A percentile compares a stretch with the other conserved stretches of the same genome.
Evolutionary conservation across 2,329 filamentous ascomycete genomes (phyloP).

Genomic region (Trichoderma koningii): DNA sequence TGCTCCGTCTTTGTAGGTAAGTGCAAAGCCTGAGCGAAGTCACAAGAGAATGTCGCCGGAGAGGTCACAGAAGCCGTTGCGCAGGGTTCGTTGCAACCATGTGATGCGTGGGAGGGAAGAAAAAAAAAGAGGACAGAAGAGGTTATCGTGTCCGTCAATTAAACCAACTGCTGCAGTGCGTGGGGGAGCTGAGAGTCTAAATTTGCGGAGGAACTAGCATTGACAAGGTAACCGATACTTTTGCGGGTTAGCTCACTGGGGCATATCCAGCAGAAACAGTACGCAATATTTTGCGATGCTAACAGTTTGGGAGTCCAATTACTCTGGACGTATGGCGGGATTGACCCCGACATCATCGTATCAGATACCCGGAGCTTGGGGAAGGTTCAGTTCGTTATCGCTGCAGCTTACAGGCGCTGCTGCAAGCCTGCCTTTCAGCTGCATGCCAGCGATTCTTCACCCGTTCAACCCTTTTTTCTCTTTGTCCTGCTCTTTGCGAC

Average conservation of each 20-base stretch:
- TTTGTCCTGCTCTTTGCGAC: not conserved
- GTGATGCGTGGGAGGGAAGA: not conserved
- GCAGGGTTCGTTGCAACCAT: slow-evolving; percentile 6
- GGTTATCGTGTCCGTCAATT: slow-evolving; percentile 17
- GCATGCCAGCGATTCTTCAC: not conserved
- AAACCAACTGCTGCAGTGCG: slow-evolving; percentile 2
- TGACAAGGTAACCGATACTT: not conserved
- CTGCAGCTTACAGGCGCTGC: not conserved
- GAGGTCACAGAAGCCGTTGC: not conserved
- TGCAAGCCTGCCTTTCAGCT: slow-evolving; percentile 17
- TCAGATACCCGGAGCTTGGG: not conserved
- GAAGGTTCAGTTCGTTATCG: slow-evolving; percentile 17
- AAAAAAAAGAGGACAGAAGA: slow-evolving; percentile 1
- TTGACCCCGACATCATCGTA: slow-evolving; percentile 5
- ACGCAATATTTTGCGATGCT: not conserved
- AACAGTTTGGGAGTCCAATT: not conserved
- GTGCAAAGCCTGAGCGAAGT: not conserved
- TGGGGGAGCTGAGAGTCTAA: slow-evolving; percentile 21
- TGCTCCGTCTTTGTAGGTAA: not conserved
- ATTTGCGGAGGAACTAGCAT: slow-evolving; percentile 10
- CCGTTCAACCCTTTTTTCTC: not conserved
- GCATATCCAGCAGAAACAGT: no score
- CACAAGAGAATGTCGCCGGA: slow-evolving; percentile 25
- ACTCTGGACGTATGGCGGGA: not conserved
- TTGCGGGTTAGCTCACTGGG: not conserved